A percentile compares a stretch with the other conserved stretches of the same genome.
Evolutionary conservation across 805 yeast genomes (phyloP).

Genomic region (Candida hungchunana): DNA sequence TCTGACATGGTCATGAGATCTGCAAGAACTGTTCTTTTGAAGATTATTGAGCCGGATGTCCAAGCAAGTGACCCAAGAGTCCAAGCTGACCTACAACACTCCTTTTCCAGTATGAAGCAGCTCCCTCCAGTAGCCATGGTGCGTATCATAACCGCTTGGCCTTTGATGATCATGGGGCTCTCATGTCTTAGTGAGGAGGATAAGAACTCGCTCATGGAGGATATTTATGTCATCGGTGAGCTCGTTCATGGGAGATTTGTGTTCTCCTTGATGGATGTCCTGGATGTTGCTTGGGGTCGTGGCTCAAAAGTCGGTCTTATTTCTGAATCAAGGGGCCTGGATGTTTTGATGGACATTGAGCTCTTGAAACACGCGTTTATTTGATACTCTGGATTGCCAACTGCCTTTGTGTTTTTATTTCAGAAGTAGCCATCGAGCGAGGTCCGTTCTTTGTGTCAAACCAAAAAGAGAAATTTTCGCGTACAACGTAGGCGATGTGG

Average conservation of each 20-base stretch:
- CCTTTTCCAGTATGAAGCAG: constrained; percentile 5
- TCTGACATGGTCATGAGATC: constrained; percentile 20
- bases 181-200: constrained; percentile 2
- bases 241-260: constrained; percentile 8
- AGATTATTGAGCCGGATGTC: constrained; percentile 11
- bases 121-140: constrained; percentile 10
- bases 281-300: constrained; percentile 9
- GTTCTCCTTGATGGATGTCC: constrained; percentile 3
- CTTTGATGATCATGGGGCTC: constrained; percentile 7
- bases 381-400: too few relatives aligned
- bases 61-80: constrained; percentile 4
- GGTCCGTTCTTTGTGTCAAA: too few relatives aligned
- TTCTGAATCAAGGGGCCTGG: constrained; percentile 5
- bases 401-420: too few relatives aligned
- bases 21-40: constrained; percentile 16
- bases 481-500: too few relatives aligned
- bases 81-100: constrained; percentile 12
- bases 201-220: background rate
- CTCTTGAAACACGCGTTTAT: background rate
- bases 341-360: constrained; percentile 2
- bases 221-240: constrained; percentile 6
- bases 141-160: constrained; percentile 12
- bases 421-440: too few relatives aligned
- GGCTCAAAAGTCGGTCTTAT: background rate
- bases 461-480: too few relatives aligned